Base-by-base conservation (phyloP, 208 protist genomes). In the Acanthamoeba triangularis region DNA sequence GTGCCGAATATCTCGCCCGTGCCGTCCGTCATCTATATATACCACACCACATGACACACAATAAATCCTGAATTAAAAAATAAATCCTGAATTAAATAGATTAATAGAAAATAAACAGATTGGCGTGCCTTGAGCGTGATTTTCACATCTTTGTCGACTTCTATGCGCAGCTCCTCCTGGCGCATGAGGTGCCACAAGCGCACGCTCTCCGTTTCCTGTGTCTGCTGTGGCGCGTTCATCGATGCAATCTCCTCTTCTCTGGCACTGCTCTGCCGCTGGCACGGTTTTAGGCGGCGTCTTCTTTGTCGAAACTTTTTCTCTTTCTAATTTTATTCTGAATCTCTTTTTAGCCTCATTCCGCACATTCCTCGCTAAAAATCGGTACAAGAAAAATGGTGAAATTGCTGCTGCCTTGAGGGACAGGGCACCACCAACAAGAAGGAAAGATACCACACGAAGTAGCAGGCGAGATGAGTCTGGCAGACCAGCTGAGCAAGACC, bases 1-100 rank as follows among this genome's bases (percentile, higher is more conserved):
- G 96, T 97, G 35, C 96, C 96, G 69, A 97, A 97, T 37, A 94
- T 97, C 61, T 97, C 96, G 33, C 95, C 96, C 44, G 88, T 97
- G 1, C 96, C 96, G 18, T 95, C 82, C 44, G 85, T 76, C 87
- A 93, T 76, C 87, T 93, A 14, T 5, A 1, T 5, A 44, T 5
- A 44, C 41, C 41, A 47, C 44, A 47, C 44, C 44, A 47, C 44
- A 47, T 8, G 5, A 4, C 44, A 47, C 0, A 47, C 44, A 23
- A 59, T 25, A 25, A 25, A 25, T 59, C 20, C n/a, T 14, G 20
- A 59, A 14, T 59, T 25, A 59, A 67, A 25, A 35, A n/a, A 67
- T 3, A 67, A 35, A 65, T 28, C 7, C 5, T 65, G 10, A 67
- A 30, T n/a, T 33, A n/a, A 30, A 67, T 10, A 59, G 20, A 59